Base-by-base conservation (phyloP, 2,329 filamentous ascomycete species). In the Beauveria bassiana region DNA sequence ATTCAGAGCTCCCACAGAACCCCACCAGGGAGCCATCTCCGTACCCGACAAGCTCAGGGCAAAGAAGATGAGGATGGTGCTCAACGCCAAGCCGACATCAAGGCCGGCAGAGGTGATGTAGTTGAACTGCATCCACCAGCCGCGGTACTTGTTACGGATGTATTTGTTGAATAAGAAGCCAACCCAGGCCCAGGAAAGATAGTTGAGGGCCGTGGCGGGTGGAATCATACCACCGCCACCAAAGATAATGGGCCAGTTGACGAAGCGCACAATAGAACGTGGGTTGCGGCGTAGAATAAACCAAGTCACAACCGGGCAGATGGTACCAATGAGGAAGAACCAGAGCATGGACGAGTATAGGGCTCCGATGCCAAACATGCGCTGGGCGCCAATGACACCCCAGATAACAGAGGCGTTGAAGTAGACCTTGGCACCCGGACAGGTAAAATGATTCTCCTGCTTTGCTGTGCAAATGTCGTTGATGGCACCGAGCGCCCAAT, bases 111-210 rank as follows among this genome's bases (percentile, higher is more conserved):
- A 83, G 0, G 81, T 75, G 57, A 84, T 75, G 63, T 84, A 85
- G 72, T 85, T 85, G 73, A 82, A 85, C 64, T 66, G 64, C 66
- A 68, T 77, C 81, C 81, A 83, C 81, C 81, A 83, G 18, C 78
- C 80, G 22, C 75, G 73, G 70, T 72, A 81, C 59, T 74, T 72
- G 62, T 75, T 70, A 51, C 77, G 76, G 63, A 83, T 78, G 50
- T 70, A 77, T 66, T 77, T 78, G 67, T 83, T 82, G 71, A 83
- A 83, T 55, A 82, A 59, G 53, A 77, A 75, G 4, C 81, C 81
- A 14, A 82, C 76, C 54, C 80, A 74, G 4, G 77, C 79, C 80
- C 80, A 84, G 43, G 76, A 71, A 16, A 79, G 75, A 60, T 82
- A 80, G 69, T 79, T 82, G 53, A 83, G 75, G 0, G 79, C 77